Evolutionary conservation across 805 yeast species (phyloP), one percentile per base, ranked within the genome.

Genomic region (Zygosaccharomyces bisporus): DNA sequence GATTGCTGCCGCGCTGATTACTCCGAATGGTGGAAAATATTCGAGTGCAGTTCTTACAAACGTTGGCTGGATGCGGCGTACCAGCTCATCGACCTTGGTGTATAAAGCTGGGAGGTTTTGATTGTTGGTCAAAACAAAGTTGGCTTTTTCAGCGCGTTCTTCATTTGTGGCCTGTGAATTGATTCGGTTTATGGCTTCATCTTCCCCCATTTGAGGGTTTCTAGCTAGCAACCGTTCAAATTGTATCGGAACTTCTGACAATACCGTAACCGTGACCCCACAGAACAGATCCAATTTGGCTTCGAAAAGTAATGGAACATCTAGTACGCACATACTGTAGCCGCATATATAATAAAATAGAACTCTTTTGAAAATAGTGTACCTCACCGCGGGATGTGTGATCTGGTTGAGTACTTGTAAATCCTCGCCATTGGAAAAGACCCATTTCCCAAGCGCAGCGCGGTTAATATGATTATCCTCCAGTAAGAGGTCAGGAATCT

Each of bases 251-350:
- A 67, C 68, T 9, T 71, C 68, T 51, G 95, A 85, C 0, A 81
- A 64, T 0, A 90, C 87, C 12, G 86, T 81, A 2, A 91, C 62
- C 0, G 82, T 76, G 7, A 70, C 60, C 0, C 93, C 95, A 60
- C 98, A 91, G 18, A 83, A 66, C 36, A 60, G 55, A 57, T 87
- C 80, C 53, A 91, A 69, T 1, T 80, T 77, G 27, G 88, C 75
- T 62, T 93, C 99, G 63, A 86, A 93, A 14, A 93, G 68, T 30
- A 93, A 68, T 1, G 99, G 99, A 2, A 95, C 91, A 58, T 93
- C 99, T 39, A 93, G 64, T 0, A 93, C 67, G 3, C 88, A 89
- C 58, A 88, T 54, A 10, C 71, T 62, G 34, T 77, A 59, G 10
- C 87, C 79, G 7, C 61, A 50, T 10, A 87, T 23, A 73, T 89